Evolutionary conservation across 305 asterid species (phyloP), one percentile per base, ranked within the genome.

Genomic region (Solanum hybrid): DNA sequence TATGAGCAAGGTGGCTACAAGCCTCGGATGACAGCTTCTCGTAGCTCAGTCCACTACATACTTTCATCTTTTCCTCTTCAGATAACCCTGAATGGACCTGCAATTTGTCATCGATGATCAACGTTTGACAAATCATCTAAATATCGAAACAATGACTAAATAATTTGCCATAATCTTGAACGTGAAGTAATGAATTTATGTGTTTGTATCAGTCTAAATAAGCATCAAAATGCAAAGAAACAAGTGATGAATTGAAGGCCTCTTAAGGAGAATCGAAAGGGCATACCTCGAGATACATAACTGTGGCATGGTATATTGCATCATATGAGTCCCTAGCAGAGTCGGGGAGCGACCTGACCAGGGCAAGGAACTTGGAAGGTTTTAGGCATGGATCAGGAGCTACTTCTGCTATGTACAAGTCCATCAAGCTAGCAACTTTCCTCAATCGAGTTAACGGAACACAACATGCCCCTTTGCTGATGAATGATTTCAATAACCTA

Each of bases 301-400:
- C 94, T 24, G 94, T 86, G 1, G 98, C 96, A 78, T 91, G 90
- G 91, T 96, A 96, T 17, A 95, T 87, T 46, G 93, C 94, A 80
- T 97, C 98, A 51, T 82, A 94, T 0, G 95, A 93, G 78, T 93
- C 94, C 91, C 99, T 92, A 86, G 98, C 95, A 31, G 96, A 94
- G 46, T 93, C 96, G 0, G 99, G 98, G 34, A 96, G 88, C 35
- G 95, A 94, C 51, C 16, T 88, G 89, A 96, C 90, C 22, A 95
- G 90, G 27, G 93, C 91, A 93, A 94, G 91, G 90, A 96, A 95
- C 92, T 95, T 96, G 0, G 94, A 90, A 0, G 97, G 95, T 91
- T 91, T 94, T 88, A 95, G 91, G 90, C 92, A 56, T 60, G 97
- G 98, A 91, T 96, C 99, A 0, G 99, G 99, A 6, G 99, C 97